Conservation (phyloP, 805 yeast genomes). For the Starmerella tilneyi region DNA sequence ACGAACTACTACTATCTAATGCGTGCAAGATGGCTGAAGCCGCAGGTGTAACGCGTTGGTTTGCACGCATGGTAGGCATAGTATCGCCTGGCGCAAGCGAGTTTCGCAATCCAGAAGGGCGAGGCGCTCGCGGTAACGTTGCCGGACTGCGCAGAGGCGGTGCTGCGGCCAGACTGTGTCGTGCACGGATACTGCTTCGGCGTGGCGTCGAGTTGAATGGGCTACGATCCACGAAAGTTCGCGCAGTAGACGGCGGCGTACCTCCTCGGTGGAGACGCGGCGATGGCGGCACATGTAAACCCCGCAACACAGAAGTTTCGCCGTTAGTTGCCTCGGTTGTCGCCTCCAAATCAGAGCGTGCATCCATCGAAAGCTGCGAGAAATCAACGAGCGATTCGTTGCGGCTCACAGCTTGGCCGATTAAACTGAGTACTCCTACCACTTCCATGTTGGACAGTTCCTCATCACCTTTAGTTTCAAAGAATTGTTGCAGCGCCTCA, state of each 20-base stretch:
- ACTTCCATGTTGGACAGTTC: constrained; percentile 65
- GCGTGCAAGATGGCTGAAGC: constrained; percentile 7
- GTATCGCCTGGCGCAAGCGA: not conserved
- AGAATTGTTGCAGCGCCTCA: constrained; percentile 54
- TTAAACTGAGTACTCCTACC: constrained; percentile 62
- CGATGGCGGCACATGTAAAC: constrained; percentile 14
- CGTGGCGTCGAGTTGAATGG: constrained; percentile 13
- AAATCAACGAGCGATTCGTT: constrained; percentile 26
- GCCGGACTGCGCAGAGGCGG: constrained; percentile 2
- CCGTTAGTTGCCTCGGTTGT: not conserved
- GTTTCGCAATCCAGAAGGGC: constrained; percentile 7
- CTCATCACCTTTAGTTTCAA: constrained; percentile 52
- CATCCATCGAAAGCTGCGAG: constrained; percentile 12
- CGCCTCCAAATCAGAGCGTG: constrained; percentile 1
- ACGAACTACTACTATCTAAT: constrained; percentile 5
- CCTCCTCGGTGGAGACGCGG: constrained; percentile 12
- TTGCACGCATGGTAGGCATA: not conserved
- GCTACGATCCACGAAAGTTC: constrained; percentile 2
- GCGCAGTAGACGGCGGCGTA: constrained; percentile 14
- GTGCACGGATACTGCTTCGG: constrained; percentile 10
- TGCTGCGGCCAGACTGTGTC: constrained; percentile 8
- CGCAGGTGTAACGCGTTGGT: constrained; percentile 7
- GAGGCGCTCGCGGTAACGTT: not conserved
- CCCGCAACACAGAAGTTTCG: constrained; percentile 1
- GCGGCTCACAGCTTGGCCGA: constrained; percentile 32